These are phyloP conservation scores for Jamesozyma lodderae DNA, from an alignment of 805 yeast genomes.

Conservation along the genomic window DNA sequence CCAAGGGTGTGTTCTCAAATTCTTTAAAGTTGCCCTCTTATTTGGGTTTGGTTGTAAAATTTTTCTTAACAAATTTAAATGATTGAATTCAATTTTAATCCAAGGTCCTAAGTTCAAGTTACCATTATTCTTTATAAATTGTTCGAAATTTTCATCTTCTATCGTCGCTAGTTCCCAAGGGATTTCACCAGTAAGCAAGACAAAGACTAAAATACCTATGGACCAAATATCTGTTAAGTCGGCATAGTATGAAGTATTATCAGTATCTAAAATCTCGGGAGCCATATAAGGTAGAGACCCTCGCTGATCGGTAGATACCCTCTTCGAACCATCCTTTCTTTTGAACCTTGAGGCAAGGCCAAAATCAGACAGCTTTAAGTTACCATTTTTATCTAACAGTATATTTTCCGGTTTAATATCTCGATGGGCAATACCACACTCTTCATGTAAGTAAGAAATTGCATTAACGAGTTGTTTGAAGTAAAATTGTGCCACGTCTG, in stretches of 20 bases:
- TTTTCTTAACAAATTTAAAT: conserved; percentile 43
- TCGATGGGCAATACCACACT: conserved; percentile 62
- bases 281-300: conserved; percentile 77
- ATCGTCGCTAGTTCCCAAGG: conserved; percentile 63
- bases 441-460: conserved; percentile 47
- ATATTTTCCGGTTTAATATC: conserved; percentile 74
- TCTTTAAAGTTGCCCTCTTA: conserved; percentile 35
- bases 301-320: conserved; percentile 45
- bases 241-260: conserved; percentile 42
- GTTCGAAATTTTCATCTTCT: conserved; percentile 41
- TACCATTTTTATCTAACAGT: conserved; percentile 52
- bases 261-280: conserved; percentile 47
- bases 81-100: conserved; percentile 42
- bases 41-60: conserved; percentile 42
- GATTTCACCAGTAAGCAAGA: conserved; percentile 52
- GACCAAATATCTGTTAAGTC: conserved; percentile 60
- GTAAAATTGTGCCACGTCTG: conserved; percentile 58
- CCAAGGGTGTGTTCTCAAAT: conserved; percentile 50
- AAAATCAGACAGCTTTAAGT: conserved; percentile 67
- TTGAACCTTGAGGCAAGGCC: conserved; percentile 60
- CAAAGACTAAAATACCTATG: conserved; percentile 55
- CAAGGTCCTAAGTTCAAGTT: conserved; percentile 43
- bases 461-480: conserved; percentile 59
- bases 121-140: conserved; percentile 38
- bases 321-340: conserved; percentile 39